Conservation (phyloP, 1,284 basidiomycete genomes). For the Athelia psychrophila region DNA sequence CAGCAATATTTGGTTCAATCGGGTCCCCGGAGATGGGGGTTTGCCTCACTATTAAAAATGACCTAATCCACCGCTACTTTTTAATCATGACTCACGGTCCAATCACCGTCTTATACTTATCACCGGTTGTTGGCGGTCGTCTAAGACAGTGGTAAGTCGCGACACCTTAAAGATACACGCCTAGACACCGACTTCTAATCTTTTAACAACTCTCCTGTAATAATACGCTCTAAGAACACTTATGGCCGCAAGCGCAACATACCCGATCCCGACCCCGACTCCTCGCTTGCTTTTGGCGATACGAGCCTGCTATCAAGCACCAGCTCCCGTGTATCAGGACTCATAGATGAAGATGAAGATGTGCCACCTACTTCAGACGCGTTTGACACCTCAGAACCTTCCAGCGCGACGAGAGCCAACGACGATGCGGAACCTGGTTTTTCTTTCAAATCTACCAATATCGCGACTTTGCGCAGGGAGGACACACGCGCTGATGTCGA, state of each 20-base stretch:
- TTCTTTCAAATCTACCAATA: neutral
- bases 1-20: no score
- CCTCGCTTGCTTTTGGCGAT: conserved; percentile 17
- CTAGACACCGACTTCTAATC: no score
- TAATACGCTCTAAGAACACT: conserved; percentile 40
- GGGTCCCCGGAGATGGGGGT: no score
- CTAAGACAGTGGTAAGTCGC: no score
- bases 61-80: no score
- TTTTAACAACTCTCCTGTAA: conserved; percentile 17
- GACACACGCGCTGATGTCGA: conserved; percentile 17
- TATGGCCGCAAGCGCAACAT: conserved; percentile 42
- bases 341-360: conserved; percentile 25
- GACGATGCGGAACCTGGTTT: neutral
- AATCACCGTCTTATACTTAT: no score
- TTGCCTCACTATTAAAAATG: no score
- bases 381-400: conserved; percentile 11
- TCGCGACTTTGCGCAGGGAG: conserved; percentile 23
- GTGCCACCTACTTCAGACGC: conserved; percentile 30
- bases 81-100: no score
- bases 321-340: conserved; percentile 27
- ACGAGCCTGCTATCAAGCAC: conserved; percentile 21
- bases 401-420: conserved; percentile 8
- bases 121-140: no score
- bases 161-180: no score
- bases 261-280: conserved; percentile 17